These are phyloP conservation scores for Didymella glomerata DNA, from an alignment of 2,329 filamentous ascomycete genomes.

Conservation along the genomic window DNA sequence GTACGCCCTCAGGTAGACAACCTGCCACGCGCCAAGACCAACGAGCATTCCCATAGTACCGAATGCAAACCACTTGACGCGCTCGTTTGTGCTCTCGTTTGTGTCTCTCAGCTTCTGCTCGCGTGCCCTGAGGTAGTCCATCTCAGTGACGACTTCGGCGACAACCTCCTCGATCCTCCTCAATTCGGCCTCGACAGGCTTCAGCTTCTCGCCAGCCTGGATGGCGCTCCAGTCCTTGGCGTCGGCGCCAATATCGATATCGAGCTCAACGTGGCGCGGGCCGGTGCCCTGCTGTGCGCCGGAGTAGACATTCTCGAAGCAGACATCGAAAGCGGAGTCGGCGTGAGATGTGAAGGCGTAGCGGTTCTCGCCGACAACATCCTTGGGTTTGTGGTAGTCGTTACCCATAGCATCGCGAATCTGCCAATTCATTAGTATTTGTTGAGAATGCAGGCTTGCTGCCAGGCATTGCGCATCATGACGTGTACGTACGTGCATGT, in stretches of 20 bases:
- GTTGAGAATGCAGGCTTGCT: background rate
- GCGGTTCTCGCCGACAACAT: slow-evolving; percentile 89
- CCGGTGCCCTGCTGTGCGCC: slow-evolving; percentile 50
- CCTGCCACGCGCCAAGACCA: slow-evolving; percentile 92
- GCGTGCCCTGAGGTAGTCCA: slow-evolving; percentile 90
- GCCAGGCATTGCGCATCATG: background rate
- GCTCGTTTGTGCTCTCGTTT: slow-evolving; percentile 98
- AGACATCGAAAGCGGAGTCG: slow-evolving; percentile 94
- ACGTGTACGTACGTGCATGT: slow-evolving; percentile 79
- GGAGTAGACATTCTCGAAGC: slow-evolving; percentile 85
- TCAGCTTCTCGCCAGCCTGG: slow-evolving; percentile 95
- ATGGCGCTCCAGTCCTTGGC: slow-evolving; percentile 98
- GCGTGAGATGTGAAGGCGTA: slow-evolving; percentile 93
- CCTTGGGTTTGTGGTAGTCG: slow-evolving; percentile 90
- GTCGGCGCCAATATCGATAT: slow-evolving; percentile 95
- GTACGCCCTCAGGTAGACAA: slow-evolving; percentile 96
- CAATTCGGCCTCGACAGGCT: slow-evolving; percentile 94
- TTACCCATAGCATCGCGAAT: slow-evolving; percentile 96
- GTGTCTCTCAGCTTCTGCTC: slow-evolving; percentile 98
- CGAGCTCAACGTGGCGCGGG: slow-evolving; percentile 82
- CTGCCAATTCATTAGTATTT: slow-evolving; percentile 57
- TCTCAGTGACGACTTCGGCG: slow-evolving; percentile 86
- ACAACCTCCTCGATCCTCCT: slow-evolving; percentile 92
- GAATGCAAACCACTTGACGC: slow-evolving; percentile 98
- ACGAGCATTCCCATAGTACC: slow-evolving; percentile 91